Evolutionary conservation across 305 asterid genomes (phyloP), one percentile per base, ranked within the genome.

Genomic region (Solanum aculeatissimum): DNA sequence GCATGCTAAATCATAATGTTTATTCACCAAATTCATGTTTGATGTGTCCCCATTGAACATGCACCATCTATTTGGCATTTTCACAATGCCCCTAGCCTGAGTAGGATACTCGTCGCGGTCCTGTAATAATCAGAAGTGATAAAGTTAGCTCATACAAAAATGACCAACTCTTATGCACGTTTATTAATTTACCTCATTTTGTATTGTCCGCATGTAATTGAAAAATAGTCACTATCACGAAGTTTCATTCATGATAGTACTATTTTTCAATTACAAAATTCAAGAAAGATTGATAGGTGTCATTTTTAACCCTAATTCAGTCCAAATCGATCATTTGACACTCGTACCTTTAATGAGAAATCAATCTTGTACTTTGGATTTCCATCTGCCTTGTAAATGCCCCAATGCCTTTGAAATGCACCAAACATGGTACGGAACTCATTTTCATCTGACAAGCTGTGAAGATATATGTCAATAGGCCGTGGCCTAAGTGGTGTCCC

Each of bases 11-110:
- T 79, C 57, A 1, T 74, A 7, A 21, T 85, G 38, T 0, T 7
- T 2, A 23, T 15, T 70, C 86, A 88, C 88, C 21, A 9, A 54
- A 0, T 0, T 1, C n/a, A 43, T 3, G 21, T 85, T 42, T 3
- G 8, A 5, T 2, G 6, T 42, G 42, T 91, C 23, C 3, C 66
- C 85, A 42, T 87, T 86, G 83, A 85, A 88, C 2, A 85, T 66
- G 47, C 95, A 93, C 97, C 97, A 93, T 0, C 97, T 83, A 1
- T 47, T 10, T 1, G 97, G 97, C 94, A 93, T 89, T 45, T 79
- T 77, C 81, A 78, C 88, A 57, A 84, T 86, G 9, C 95, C 95
- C 58, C 32, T 82, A 7, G 88, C 91, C 9, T 16, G 29, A 0
- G 87, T 53, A 0, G 95, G 95, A 66, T 47, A 90, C 3, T 85